Base-by-base conservation (phyloP, 139 green algal species). In the Volvox africanus region DNA sequence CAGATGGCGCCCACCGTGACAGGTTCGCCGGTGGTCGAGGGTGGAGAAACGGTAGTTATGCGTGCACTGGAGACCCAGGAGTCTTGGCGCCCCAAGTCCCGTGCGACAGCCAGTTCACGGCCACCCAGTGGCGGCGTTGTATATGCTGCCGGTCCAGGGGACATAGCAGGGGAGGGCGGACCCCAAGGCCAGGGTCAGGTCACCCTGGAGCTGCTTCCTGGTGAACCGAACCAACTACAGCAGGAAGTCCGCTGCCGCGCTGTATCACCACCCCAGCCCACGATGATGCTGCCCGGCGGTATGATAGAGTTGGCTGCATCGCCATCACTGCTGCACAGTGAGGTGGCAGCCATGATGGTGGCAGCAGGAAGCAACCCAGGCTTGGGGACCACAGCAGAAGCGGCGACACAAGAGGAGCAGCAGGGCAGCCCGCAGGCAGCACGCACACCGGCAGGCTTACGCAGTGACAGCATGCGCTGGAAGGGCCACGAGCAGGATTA, bases 271-370 rank as follows among this genome's bases (percentile, higher is more conserved):
- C 82, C 65, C 9, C 81, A 32, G 30, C n/a, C 81, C 0, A 79
- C 82, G 21, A 88, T 71, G 33, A 65, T 67, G 82, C 82, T 65
- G 61, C 82, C 82, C 0, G 82, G 82, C 35, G 82, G 82, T 21
- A 79, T 88, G 82, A 21, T 65, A 20, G 62, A 33, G 33, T 88
- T 88, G 19, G 82, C 32, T 22, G 65, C 82, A 24, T 37, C 82
- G 61, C 62, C 82, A 9, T 88, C 82, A 22, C 82, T 88, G 65
- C 62, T 88, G 62, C 82, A 61, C 82, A 88, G 82, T 26, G 82
- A 88, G 16, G 82, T 79, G 1, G 82, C 82, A 22, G 65, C 62
- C 12, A 21, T 79, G 62, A 65, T 88, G 62, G 21, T 79, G 62
- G 62, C 55, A 3, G 82, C 33, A 0, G 81, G 81, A 14, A 35